These are phyloP conservation scores for Clonostachys rhizophaga DNA, from an alignment of 2,329 filamentous ascomycete genomes.

Conservation along the genomic window DNA sequence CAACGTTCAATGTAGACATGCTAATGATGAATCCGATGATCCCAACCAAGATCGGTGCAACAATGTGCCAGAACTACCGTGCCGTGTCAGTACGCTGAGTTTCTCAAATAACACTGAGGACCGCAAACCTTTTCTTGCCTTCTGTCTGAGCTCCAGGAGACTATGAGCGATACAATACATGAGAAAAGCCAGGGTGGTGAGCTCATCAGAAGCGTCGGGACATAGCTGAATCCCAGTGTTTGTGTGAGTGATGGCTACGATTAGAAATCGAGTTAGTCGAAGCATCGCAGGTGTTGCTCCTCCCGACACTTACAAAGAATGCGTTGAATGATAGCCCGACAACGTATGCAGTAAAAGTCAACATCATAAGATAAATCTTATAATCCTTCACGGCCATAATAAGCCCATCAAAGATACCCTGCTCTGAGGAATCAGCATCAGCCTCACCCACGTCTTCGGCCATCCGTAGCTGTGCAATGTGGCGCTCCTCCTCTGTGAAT, in stretches of 20 bases:
- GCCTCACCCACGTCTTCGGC: slow-evolving; percentile 53
- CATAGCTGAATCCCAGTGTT: slow-evolving; percentile 46
- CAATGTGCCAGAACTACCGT: slow-evolving; percentile 51
- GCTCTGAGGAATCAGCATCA: slow-evolving; percentile 43
- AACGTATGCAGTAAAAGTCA: slow-evolving; percentile 57
- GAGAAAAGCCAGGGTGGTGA: slow-evolving; percentile 55
- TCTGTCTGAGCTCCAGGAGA: slow-evolving; percentile 51
- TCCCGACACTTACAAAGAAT: slow-evolving; percentile 39
- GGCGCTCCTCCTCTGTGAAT: slow-evolving; percentile 53
- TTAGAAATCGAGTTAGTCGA: slow-evolving; percentile 4
- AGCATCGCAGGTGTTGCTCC: neutral
- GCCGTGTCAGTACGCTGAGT: neutral
- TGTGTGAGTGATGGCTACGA: slow-evolving; percentile 41
- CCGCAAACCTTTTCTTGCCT: slow-evolving; percentile 43
- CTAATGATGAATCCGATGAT: slow-evolving; percentile 53
- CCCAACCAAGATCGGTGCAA: slow-evolving; percentile 46
- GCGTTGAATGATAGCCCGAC: slow-evolving; percentile 54
- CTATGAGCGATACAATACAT: slow-evolving; percentile 48
- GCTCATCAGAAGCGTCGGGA: slow-evolving; percentile 50
- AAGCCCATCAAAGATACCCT: slow-evolving; percentile 46
- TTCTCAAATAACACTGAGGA: neutral
- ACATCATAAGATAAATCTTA: slow-evolving; percentile 61
- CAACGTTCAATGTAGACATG: slow-evolving; percentile 51
- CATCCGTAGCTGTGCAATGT: slow-evolving; percentile 50
- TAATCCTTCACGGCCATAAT: slow-evolving; percentile 54